Evolutionary conservation across 164 flowering plant species (phyloP).

Genomic region (Taxillus chinensis): DNA sequence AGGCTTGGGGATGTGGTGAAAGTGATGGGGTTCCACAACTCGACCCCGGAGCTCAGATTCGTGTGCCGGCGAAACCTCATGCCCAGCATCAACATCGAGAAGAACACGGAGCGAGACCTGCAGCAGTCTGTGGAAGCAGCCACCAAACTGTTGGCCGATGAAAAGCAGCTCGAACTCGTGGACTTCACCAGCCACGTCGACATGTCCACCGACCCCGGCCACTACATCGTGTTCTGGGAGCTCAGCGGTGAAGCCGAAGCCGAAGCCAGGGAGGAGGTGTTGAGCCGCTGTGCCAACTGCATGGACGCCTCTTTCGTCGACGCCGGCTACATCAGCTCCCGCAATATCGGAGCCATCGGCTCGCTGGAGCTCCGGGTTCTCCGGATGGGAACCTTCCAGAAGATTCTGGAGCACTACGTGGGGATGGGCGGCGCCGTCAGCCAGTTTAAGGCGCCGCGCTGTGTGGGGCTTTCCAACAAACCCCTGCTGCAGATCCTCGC

Average conservation of each 20-base stretch:
- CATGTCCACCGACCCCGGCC: slow-evolving; percentile 56
- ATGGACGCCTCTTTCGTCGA: slow-evolving; percentile 69
- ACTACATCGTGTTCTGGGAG: slow-evolving; percentile 85
- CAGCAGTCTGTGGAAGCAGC: slow-evolving; percentile 74
- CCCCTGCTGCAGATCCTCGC: slow-evolving; percentile 47
- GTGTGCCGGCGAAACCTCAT: slow-evolving; percentile 69
- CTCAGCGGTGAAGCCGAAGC: slow-evolving; percentile 31
- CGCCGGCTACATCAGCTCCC: slow-evolving; percentile 65
- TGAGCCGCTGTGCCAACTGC: slow-evolving; percentile 57
- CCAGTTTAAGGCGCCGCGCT: slow-evolving; percentile 85
- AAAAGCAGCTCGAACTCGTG: slow-evolving; percentile 44
- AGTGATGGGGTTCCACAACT: slow-evolving; percentile 72
- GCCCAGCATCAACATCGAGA: slow-evolving; percentile 83
- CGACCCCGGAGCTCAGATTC: slow-evolving; percentile 74
- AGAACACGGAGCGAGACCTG: slow-evolving; percentile 92
- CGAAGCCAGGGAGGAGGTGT: slow-evolving; percentile 28
- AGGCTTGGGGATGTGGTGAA: slow-evolving; percentile 83
- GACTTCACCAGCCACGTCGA: slow-evolving; percentile 79
- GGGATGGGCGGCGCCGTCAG: slow-evolving; percentile 55
- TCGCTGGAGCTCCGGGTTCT: slow-evolving; percentile 69
- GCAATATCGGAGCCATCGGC: slow-evolving; percentile 59
- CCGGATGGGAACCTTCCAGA: slow-evolving; percentile 61
- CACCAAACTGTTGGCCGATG: slow-evolving; percentile 33
- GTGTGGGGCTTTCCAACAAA: slow-evolving; percentile 40
- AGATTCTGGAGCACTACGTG: slow-evolving; percentile 58